Evolutionary conservation across 768 basidiomycete species (phyloP).

Genomic region (Termitomyces eurrhizus): DNA sequence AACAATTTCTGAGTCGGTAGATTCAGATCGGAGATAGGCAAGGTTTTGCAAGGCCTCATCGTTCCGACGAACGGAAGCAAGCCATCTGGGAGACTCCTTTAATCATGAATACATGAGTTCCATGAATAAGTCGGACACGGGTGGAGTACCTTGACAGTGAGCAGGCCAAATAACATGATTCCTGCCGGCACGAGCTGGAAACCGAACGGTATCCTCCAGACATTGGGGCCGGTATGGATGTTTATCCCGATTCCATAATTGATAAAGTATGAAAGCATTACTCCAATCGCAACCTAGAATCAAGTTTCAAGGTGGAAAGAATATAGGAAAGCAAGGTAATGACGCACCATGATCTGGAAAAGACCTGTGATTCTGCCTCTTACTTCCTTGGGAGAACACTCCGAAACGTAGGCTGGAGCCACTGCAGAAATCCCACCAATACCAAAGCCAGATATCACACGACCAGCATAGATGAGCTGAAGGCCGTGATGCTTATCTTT

Average conservation of each 20-base stretch:
- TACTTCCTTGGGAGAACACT: constrained; percentile 83
- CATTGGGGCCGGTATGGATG: constrained; percentile 36
- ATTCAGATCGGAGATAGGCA: constrained; percentile 56
- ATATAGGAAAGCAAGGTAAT: background rate
- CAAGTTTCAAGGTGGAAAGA: background rate
- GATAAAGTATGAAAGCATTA: constrained; percentile 82
- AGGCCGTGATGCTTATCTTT: constrained; percentile 49
- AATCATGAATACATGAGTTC: background rate
- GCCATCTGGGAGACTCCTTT: constrained; percentile 74
- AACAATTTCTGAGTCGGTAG: constrained; percentile 38
- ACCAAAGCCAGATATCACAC: constrained; percentile 76
- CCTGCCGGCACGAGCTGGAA: constrained; percentile 65
- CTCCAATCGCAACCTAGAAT: constrained; percentile 63
- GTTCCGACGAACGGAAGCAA: constrained; percentile 57
- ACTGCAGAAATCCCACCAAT: constrained; percentile 83
- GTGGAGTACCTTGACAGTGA: constrained; percentile 53
- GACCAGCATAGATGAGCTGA: constrained; percentile 73
- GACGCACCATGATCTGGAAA: constrained; percentile 76
- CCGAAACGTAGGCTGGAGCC: constrained; percentile 82
- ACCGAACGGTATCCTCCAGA: constrained; percentile 75
- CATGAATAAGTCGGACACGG: background rate
- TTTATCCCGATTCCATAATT: constrained; percentile 64
- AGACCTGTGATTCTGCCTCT: constrained; percentile 82
- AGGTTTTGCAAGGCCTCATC: constrained; percentile 56
- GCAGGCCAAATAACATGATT: constrained; percentile 61